Percentiles rank a stretch among this genome's conserved stretches.
phyloP scores from a whole-genome alignment of 257 asterid species.

The Buddleja alternifolia region DNA sequence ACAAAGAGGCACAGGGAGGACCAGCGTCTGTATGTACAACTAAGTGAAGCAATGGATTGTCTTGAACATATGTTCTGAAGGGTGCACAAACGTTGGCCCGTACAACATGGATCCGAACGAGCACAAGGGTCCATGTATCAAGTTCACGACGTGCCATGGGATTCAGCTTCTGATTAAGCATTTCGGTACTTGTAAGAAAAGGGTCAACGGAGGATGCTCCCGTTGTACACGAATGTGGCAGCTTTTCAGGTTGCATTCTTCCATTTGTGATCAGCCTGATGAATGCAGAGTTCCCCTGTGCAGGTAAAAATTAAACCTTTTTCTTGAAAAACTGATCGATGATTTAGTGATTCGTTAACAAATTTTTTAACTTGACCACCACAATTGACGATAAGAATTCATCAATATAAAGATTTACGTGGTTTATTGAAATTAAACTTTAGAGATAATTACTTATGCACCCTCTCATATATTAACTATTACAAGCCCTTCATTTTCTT shows the following conservation, averaged over 20 bases:
- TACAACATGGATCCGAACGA: conserved; percentile 52
- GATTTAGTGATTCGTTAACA: no score
- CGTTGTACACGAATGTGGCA: conserved; percentile 94
- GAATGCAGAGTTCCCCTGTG: conserved; percentile 88
- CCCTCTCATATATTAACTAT: no score
- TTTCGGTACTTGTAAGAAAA: conserved; percentile 73
- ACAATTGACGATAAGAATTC: no score
- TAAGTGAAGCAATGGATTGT: conserved; percentile 92
- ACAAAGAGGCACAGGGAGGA: conserved; percentile 58
- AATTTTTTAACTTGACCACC: no score
- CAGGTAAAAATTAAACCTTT: conserved; percentile 51
- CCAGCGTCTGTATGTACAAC: conserved; percentile 64
- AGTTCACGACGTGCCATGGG: conserved; percentile 78
- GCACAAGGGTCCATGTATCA: conserved; percentile 74
- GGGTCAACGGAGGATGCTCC: conserved; percentile 75
- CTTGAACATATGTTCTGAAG: conserved; percentile 83
- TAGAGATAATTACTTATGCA: no score
- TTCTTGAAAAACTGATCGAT: no score
- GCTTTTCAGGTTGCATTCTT: conserved; percentile 75
- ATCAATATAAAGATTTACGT: no score
- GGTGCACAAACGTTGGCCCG: conserved; percentile 86
- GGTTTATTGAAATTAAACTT: no score
- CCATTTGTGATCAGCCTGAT: conserved; percentile 72
- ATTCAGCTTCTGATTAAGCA: conserved; percentile 79
- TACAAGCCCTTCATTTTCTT: no score